A percentile compares a stretch with the other conserved stretches of the same genome.
Conservation (phyloP, 116 monocot genomes). For the Thalassia testudinum region DNA sequence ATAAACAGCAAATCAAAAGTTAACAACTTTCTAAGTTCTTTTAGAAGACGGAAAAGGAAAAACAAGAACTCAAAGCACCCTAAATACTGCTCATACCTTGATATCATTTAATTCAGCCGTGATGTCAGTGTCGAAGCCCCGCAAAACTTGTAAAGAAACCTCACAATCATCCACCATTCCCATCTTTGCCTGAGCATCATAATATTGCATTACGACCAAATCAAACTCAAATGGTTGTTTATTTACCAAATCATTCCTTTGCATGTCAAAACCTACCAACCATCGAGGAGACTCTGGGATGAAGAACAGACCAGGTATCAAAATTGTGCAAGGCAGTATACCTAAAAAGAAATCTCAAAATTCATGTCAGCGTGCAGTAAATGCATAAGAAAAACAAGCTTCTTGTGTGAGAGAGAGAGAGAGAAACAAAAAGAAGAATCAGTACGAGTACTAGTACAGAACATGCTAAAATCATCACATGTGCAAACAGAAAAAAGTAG, state of each 20-base stretch:
- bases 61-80: too few species aligned
- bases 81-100: slow-evolving; percentile 25
- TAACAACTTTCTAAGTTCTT: too few species aligned
- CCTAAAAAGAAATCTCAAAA: slow-evolving; percentile 20
- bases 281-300: slow-evolving; percentile 90
- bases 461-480: too few species aligned
- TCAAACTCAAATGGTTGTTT: too few species aligned
- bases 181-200: slow-evolving; percentile 62
- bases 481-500: too few species aligned
- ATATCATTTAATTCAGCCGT: slow-evolving; percentile 78
- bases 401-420: too few species aligned
- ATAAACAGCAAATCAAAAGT: too few species aligned
- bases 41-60: too few species aligned
- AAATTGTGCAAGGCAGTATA: slow-evolving; percentile 53
- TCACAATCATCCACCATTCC: slow-evolving; percentile 86
- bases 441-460: too few species aligned
- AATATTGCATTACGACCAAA: background rate
- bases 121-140: slow-evolving; percentile 85
- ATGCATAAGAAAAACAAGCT: too few species aligned
- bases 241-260: background rate
- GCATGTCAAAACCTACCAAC: slow-evolving; percentile 31
- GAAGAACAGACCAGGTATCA: slow-evolving; percentile 75
- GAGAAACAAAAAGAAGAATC: background rate
- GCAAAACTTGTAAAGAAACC: slow-evolving; percentile 75
- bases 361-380: too few species aligned